A percentile compares a stretch with the other conserved stretches of the same genome.
phyloP scores from a whole-genome alignment of 1,284 basidiomycete species.

The Schizophyllum commune region DNA sequence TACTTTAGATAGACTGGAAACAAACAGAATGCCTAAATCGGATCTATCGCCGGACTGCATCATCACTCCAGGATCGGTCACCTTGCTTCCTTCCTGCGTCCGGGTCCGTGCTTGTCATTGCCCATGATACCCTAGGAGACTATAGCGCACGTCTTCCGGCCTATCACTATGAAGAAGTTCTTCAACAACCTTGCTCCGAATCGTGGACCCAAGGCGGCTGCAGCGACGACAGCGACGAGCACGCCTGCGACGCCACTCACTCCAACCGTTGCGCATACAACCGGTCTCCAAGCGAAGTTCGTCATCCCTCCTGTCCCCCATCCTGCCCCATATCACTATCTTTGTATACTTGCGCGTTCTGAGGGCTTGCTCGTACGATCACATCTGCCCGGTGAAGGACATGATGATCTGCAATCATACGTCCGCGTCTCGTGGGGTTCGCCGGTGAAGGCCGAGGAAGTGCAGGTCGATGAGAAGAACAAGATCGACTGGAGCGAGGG shows the following conservation, averaged over 20 bases:
- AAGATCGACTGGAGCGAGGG: conserved; percentile 43
- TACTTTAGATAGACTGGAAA: not conserved
- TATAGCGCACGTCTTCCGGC: not conserved
- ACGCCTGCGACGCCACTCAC: not conserved
- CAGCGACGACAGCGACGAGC: not conserved
- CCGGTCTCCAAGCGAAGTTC: conserved; percentile 48
- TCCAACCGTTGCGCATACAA: not conserved
- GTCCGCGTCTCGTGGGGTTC: conserved; percentile 61
- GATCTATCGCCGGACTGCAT: not conserved
- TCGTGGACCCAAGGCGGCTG: not conserved
- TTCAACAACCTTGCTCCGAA: not conserved
- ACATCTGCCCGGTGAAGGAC: conserved; percentile 28
- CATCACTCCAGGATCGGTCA: too few relatives aligned
- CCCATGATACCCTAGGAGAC: too few relatives aligned
- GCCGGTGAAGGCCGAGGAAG: conserved; percentile 44
- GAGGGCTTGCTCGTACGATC: conserved; percentile 62
- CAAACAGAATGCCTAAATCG: not conserved
- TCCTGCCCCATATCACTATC: conserved; percentile 61
- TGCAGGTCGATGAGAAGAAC: conserved; percentile 27
- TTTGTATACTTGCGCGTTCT: conserved; percentile 47
- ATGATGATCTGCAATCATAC: conserved; percentile 29
- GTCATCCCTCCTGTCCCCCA: conserved; percentile 61
- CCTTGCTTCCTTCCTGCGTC: too few relatives aligned
- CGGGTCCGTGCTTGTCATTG: too few relatives aligned
- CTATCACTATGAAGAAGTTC: not conserved